Conservation (phyloP, 1,284 basidiomycete species). For the Cutaneotrichosporon spelunceum region DNA sequence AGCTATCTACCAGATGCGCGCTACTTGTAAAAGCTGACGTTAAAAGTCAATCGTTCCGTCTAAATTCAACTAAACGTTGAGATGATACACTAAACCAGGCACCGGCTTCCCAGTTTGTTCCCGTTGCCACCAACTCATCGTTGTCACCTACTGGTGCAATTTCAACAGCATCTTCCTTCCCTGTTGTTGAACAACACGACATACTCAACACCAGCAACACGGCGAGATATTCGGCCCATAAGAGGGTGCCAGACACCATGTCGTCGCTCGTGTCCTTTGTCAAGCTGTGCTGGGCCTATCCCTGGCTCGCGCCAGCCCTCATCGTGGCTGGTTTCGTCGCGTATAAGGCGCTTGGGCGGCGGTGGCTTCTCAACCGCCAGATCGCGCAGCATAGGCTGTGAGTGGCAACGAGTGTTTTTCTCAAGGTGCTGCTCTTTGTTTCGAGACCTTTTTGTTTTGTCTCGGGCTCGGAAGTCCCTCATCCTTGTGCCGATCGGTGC, state of each 20-base stretch:
- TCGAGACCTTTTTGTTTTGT: background rate
- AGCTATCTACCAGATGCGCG: too few relatives aligned
- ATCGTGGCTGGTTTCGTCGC: background rate
- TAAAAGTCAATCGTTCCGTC: too few relatives aligned
- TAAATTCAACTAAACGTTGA: too few relatives aligned
- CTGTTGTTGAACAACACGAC: background rate
- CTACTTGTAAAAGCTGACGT: too few relatives aligned
- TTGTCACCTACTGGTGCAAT: background rate
- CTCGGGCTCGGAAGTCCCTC: background rate
- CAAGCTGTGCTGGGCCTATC: constrained; percentile 3
- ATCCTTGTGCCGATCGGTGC: background rate
- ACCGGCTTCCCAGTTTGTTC: background rate
- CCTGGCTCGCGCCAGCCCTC: background rate
- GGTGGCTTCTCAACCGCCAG: constrained; percentile 4
- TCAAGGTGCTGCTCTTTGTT: too few relatives aligned
- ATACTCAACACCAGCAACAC: background rate
- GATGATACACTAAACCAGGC: background rate
- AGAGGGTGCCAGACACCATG: constrained; percentile 1
- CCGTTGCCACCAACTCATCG: background rate
- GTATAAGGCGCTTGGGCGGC: constrained; percentile 3
- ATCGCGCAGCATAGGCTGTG: constrained; percentile 13
- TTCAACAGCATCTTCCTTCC: background rate
- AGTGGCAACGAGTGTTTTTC: constrained; percentile 1
- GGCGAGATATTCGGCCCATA: background rate
- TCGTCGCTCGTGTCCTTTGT: constrained; percentile 8